Conservation (phyloP, 805 yeast genomes). For the Metschnikowia kofuensis region DNA sequence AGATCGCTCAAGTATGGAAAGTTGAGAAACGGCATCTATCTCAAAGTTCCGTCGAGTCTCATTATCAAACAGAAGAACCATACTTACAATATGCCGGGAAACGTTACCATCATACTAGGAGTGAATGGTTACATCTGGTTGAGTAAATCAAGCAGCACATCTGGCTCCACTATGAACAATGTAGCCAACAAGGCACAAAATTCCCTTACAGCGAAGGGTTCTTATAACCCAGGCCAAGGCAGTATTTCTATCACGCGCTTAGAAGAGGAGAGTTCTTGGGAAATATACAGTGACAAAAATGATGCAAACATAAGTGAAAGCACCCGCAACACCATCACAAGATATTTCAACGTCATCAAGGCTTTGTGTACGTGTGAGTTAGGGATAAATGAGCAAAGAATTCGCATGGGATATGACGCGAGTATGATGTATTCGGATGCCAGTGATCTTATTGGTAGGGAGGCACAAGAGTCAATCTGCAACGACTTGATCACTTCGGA, state of each 20-base stretch:
- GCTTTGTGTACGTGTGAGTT: constrained; percentile 82
- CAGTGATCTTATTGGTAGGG: constrained; percentile 56
- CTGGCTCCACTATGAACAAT: constrained; percentile 18
- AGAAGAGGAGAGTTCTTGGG: constrained; percentile 93
- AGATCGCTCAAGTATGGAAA: constrained; percentile 95
- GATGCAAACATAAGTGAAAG: constrained; percentile 60
- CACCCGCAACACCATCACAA: constrained; percentile 68
- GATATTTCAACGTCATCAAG: constrained; percentile 81
- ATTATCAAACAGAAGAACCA: constrained; percentile 85
- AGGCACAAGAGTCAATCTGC: constrained; percentile 70
- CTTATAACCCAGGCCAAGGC: constrained; percentile 55
- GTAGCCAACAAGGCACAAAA: constrained; percentile 38
- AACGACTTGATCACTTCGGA: constrained; percentile 67
- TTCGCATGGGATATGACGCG: constrained; percentile 83
- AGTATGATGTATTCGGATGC: constrained; percentile 67
- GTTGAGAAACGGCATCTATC: constrained; percentile 82
- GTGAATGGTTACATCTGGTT: constrained; percentile 96
- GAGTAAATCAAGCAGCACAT: constrained; percentile 52
- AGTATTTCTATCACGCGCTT: constrained; percentile 75
- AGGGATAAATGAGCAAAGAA: constrained; percentile 80
- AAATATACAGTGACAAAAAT: constrained; percentile 87
- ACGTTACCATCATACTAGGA: constrained; percentile 84
- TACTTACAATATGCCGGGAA: constrained; percentile 88
- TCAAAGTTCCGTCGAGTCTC: constrained; percentile 77
- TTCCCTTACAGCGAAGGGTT: constrained; percentile 31